phyloP scores from a whole-genome alignment of 306 rosid species.

The Dalbergia cultrata region DNA sequence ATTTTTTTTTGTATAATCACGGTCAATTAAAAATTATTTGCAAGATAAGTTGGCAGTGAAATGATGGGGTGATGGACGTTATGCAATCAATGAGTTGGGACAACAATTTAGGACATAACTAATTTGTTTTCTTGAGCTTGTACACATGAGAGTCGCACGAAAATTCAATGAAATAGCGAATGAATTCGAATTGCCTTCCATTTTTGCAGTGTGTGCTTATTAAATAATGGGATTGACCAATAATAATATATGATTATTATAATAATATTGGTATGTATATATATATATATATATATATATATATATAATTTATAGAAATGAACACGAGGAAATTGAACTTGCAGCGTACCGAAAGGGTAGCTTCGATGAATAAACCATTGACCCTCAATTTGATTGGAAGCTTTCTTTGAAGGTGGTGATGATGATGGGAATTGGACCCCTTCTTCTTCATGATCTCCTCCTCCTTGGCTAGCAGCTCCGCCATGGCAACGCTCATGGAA shows the following conservation, averaged over 20 bases:
- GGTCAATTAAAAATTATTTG: constrained; percentile 14
- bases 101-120: background rate
- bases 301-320: background rate
- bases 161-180: background rate
- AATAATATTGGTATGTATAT: too few species aligned
- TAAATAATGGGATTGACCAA: constrained; percentile 40
- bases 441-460: constrained; percentile 41
- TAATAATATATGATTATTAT: background rate
- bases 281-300: too few species aligned
- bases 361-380: constrained; percentile 58
- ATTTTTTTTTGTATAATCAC: background rate
- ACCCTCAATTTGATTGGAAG: constrained; percentile 62
- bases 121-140: constrained; percentile 1
- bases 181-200: background rate
- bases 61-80: background rate
- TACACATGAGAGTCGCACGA: background rate
- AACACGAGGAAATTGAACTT: background rate
- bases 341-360: constrained; percentile 66
- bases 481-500: constrained; percentile 49
- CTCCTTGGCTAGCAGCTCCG: constrained; percentile 47
- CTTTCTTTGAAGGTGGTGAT: constrained; percentile 49
- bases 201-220: background rate
- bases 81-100: background rate
- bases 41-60: background rate
- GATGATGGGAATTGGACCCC: constrained; percentile 33